Conservation (phyloP, 192 early-diverging fungal species). For the Oehlia diaphana region DNA sequence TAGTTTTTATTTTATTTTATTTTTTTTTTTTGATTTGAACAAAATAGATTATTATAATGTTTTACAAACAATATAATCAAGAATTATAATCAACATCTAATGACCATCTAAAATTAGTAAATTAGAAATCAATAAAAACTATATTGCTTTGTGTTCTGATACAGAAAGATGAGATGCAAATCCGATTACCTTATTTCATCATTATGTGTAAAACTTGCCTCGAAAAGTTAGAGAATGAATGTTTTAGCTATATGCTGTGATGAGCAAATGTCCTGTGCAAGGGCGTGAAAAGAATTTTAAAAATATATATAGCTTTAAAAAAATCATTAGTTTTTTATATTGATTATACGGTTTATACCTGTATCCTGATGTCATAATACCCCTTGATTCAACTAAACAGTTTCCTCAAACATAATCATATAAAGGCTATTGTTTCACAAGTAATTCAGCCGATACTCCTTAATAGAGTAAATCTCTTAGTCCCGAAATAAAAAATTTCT, state of each 20-base stretch:
- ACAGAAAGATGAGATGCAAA: neutral
- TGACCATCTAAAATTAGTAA: neutral
- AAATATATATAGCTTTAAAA: no score
- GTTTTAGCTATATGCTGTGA: neutral
- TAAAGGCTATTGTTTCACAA: conserved; percentile 1
- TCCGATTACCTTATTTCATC: neutral
- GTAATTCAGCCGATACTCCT: conserved; percentile 4
- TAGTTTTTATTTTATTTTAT: neutral
- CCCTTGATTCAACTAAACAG: neutral
- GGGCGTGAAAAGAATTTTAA: neutral
- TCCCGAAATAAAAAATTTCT: neutral
- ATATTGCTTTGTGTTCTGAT: neutral
- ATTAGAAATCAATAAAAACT: neutral
- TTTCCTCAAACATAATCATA: neutral
- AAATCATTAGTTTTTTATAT: neutral
- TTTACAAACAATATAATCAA: neutral
- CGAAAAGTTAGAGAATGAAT: neutral
- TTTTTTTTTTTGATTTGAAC: neutral
- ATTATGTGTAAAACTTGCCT: no score
- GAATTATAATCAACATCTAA: neutral
- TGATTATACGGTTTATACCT: neutral
- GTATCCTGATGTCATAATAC: neutral
- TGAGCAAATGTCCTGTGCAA: neutral
- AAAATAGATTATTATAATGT: neutral
- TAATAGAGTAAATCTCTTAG: neutral